These are phyloP conservation scores for Geranium brycei DNA, from an alignment of 345 rosid genomes.

Conservation along the genomic window DNA sequence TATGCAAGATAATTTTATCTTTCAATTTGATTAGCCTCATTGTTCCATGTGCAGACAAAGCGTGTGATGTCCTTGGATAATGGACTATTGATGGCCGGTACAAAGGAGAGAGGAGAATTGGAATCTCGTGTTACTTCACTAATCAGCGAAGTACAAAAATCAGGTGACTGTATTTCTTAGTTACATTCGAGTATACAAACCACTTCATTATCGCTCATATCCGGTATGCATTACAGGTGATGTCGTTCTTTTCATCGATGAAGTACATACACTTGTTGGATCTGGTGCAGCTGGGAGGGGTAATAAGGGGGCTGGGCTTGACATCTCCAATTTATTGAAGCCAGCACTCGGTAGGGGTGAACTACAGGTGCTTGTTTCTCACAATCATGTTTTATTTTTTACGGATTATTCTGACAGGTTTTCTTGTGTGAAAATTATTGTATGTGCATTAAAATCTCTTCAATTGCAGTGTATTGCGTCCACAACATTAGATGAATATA, in stretches of 20 bases:
- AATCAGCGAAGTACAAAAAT: constrained; percentile 53
- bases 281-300: constrained; percentile 83
- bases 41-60: constrained; percentile 31
- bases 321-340: constrained; percentile 85
- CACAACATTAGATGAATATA: constrained; percentile 76
- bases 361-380: constrained; percentile 52
- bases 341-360: constrained; percentile 92
- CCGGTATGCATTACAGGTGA: constrained; percentile 42
- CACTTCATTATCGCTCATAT: constrained; percentile 1
- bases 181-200: constrained; percentile 4
- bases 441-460: constrained; percentile 2
- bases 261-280: constrained; percentile 89
- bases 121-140: constrained; percentile 82
- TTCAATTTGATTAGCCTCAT: not conserved
- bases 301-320: constrained; percentile 89
- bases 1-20: too few species aligned
- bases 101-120: constrained; percentile 94
- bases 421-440: too few species aligned
- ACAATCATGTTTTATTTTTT: not conserved
- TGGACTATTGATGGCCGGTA: constrained; percentile 91
- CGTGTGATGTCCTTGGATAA: constrained; percentile 84
- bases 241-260: constrained; percentile 79
- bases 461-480: constrained; percentile 87
- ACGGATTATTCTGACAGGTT: not conserved
- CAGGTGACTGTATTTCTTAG: constrained; percentile 40